phyloP scores from a whole-genome alignment of 371 early-diverging fungal species.

The Paraphysoderma sedebokerense region DNA sequence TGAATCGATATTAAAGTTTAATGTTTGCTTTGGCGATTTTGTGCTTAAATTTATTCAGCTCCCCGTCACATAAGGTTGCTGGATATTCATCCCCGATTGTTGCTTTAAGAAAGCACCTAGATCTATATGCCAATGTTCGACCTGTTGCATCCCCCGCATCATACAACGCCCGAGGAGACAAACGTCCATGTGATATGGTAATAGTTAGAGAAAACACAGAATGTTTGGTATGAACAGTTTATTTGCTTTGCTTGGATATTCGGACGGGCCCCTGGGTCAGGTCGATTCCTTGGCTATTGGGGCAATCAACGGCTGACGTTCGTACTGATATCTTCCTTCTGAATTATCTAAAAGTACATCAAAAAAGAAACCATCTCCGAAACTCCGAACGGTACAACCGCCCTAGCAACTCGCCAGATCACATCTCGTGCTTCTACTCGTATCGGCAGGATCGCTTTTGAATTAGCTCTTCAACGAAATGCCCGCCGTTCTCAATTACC shows the following conservation, averaged over 20 bases:
- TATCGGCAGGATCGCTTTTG: constrained; percentile 69
- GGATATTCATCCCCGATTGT: constrained; percentile 94
- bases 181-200: constrained; percentile 64
- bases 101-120: constrained; percentile 73
- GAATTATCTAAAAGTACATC: constrained; percentile 61
- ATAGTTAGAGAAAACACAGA: constrained; percentile 95
- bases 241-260: neutral
- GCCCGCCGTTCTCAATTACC: constrained; percentile 38
- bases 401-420: constrained; percentile 76
- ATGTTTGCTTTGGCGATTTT: neutral
- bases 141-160: constrained; percentile 52
- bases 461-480: constrained; percentile 66
- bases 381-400: constrained; percentile 35
- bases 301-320: neutral
- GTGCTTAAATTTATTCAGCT: constrained; percentile 25
- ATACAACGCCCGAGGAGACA: constrained; percentile 34
- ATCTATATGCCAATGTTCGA: constrained; percentile 86
- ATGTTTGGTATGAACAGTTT: constrained; percentile 48
- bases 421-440: constrained; percentile 70
- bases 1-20: neutral
- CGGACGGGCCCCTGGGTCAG: no score
- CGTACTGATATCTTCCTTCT: neutral
- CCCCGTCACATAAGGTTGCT: constrained; percentile 88
- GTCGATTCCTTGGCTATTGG: neutral
- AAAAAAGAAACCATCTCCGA: constrained; percentile 58